A percentile compares a stretch with the other conserved stretches of the same genome.
Evolutionary conservation across 768 basidiomycete species (phyloP).

Genomic region (Chalciporus pseudorubinellus): DNA sequence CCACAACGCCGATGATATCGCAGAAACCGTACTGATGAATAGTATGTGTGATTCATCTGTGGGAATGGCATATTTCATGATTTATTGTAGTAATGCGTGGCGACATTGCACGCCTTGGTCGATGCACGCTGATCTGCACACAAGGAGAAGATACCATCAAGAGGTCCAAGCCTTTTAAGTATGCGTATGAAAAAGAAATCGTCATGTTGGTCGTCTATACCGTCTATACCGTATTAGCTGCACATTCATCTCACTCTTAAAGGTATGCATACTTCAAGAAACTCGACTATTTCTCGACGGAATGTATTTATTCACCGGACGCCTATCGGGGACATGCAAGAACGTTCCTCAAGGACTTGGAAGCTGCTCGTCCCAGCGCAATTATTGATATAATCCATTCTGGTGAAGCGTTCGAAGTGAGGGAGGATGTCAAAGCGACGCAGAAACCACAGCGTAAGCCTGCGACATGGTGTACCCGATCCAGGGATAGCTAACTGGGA

Average conservation of each 20-base stretch:
- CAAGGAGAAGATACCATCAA: conserved; percentile 96
- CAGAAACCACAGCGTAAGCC: conserved; percentile 83
- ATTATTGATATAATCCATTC: conserved; percentile 98
- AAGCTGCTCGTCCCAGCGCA: conserved; percentile 89
- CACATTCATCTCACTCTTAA: conserved; percentile 10
- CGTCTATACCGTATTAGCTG: background rate
- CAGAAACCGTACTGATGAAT: conserved; percentile 99
- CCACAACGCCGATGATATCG: conserved; percentile 98
- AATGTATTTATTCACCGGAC: conserved; percentile 98
- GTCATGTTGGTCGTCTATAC: conserved; percentile 69
- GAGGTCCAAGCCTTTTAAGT: conserved; percentile 99
- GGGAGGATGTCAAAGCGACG: conserved; percentile 77
- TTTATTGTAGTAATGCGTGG: conserved; percentile 85
- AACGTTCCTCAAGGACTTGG: conserved; percentile 91
- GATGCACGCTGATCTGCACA: conserved; percentile 94
- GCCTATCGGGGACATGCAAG: conserved; percentile 97
- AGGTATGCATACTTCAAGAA: conserved; percentile 99
- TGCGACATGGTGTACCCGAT: background rate
- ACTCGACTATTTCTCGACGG: conserved; percentile 97
- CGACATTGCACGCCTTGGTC: conserved; percentile 89
- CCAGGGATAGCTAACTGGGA: background rate
- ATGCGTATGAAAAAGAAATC: conserved; percentile 99
- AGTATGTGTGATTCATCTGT: conserved; percentile 50
- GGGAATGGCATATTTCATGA: background rate
- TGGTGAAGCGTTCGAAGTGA: conserved; percentile 87